Percentiles rank a stretch among this genome's conserved stretches.
Conservation (phyloP, 176 grass and related monocot species). For the Aegilops speltoides region DNA sequence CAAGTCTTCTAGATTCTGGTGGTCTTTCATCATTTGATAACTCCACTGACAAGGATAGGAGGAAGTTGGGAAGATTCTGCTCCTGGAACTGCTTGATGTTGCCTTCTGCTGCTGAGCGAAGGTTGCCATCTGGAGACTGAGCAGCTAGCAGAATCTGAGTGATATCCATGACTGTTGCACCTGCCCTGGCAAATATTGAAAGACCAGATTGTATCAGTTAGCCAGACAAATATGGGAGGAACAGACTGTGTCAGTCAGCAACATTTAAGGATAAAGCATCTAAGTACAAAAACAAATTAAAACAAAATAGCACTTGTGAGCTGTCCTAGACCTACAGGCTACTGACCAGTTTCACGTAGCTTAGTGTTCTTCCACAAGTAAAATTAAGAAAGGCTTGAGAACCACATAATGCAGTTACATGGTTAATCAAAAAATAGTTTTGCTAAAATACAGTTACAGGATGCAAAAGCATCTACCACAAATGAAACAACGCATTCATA, state of each 20-base stretch:
- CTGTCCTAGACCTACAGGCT: neutral
- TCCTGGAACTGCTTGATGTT: constrained; percentile 89
- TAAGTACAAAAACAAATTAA: neutral
- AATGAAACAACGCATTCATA: neutral
- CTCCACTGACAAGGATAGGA: constrained; percentile 74
- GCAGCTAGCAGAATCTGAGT: constrained; percentile 69
- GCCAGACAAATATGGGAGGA: constrained; percentile 9
- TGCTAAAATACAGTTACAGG: neutral
- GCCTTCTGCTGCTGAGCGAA: constrained; percentile 59
- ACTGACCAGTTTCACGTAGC: neutral
- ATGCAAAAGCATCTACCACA: neutral
- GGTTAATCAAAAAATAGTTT: neutral
- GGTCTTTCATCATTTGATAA: constrained; percentile 67
- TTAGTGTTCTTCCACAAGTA: constrained; percentile 1
- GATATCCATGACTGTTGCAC: constrained; percentile 64
- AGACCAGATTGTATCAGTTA: neutral
- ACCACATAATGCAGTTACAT: neutral
- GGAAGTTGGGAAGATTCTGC: constrained; percentile 82
- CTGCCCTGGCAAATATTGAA: constrained; percentile 26
- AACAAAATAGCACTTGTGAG: neutral
- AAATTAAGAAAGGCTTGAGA: neutral
- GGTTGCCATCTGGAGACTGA: constrained; percentile 70
- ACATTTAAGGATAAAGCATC: neutral
- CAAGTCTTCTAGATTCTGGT: constrained; percentile 80
- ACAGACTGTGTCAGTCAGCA: neutral